Conservation (phyloP, 2,329 filamentous ascomycete genomes). For the Penicillium fuscoglaucum region DNA sequence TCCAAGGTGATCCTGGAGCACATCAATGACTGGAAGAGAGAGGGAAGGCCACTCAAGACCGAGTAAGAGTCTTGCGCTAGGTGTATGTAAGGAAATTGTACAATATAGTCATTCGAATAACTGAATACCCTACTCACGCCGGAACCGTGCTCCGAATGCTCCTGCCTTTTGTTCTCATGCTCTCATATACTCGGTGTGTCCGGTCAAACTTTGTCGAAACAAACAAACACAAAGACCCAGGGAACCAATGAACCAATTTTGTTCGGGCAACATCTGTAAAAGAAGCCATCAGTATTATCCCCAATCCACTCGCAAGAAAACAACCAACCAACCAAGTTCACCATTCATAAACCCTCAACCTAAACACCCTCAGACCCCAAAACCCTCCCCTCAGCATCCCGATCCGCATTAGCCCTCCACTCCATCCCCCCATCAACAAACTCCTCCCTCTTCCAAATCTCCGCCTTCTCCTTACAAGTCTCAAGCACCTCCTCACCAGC, state of each 20-base stretch:
- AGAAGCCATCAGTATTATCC: neutral
- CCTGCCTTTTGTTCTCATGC: neutral
- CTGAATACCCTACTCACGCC: conserved; percentile 31
- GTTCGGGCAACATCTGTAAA: neutral
- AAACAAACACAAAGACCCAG: neutral
- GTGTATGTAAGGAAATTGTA: conserved; percentile 26
- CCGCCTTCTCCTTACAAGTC: conserved; percentile 78
- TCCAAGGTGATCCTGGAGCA: conserved; percentile 83
- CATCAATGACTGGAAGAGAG: conserved; percentile 72
- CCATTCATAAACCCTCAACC: neutral
- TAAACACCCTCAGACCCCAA: neutral
- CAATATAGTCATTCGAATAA: conserved; percentile 23
- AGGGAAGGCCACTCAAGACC: conserved; percentile 53
- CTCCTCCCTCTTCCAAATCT: conserved; percentile 93
- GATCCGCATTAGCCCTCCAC: conserved; percentile 87
- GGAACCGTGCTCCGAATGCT: neutral
- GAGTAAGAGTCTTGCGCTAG: conserved; percentile 21
- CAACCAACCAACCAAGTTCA: neutral
- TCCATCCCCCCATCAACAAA: conserved; percentile 72
- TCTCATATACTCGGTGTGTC: neutral
- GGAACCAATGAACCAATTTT: neutral
- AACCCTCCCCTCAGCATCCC: conserved; percentile 51
- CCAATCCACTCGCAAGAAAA: neutral
- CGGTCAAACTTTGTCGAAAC: neutral
- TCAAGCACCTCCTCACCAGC: conserved; percentile 89